These are phyloP conservation scores for Luzula sylvatica DNA, from an alignment of 176 grass and related monocot genomes.

Conservation along the genomic window DNA sequence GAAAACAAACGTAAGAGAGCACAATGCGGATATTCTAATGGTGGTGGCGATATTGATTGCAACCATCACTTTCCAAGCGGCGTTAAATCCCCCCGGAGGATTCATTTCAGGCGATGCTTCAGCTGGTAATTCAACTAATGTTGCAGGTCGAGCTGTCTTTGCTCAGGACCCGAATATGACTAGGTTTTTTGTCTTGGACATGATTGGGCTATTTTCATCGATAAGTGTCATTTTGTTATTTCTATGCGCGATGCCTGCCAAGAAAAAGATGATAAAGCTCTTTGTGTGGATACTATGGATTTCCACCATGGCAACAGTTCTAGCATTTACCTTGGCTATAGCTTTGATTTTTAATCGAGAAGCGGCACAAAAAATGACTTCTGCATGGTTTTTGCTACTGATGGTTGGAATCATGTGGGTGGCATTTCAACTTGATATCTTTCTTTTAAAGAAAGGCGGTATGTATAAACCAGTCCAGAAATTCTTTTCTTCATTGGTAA, in stretches of 20 bases:
- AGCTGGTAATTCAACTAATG: too few relatives aligned
- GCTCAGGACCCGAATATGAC: too few relatives aligned
- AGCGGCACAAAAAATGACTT: not conserved
- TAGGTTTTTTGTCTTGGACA: too few relatives aligned
- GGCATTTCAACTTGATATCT: not conserved
- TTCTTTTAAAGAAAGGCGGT: not conserved
- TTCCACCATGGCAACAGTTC: not conserved
- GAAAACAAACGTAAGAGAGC: too few relatives aligned
- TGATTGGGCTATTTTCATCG: slow-evolving; percentile 5
- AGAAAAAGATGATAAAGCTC: not conserved
- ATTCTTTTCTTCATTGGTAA: too few relatives aligned
- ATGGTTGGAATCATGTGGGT: not conserved
- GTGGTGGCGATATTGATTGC: too few relatives aligned
- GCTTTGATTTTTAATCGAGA: not conserved
- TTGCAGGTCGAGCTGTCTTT: too few relatives aligned
- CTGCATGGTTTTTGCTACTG: not conserved
- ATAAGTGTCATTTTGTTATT: slow-evolving; percentile 2
- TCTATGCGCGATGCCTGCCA: not conserved
- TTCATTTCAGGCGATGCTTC: too few relatives aligned
- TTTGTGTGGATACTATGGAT: slow-evolving; percentile 12
- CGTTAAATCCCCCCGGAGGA: too few relatives aligned
- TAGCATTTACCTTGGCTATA: not conserved
- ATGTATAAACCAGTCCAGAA: too few relatives aligned
- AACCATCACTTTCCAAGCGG: too few relatives aligned
- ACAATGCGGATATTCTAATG: too few relatives aligned